These are phyloP conservation scores for Trichosporon coremiiforme DNA, from an alignment of 1,284 basidiomycete genomes.

Conservation along the genomic window DNA sequence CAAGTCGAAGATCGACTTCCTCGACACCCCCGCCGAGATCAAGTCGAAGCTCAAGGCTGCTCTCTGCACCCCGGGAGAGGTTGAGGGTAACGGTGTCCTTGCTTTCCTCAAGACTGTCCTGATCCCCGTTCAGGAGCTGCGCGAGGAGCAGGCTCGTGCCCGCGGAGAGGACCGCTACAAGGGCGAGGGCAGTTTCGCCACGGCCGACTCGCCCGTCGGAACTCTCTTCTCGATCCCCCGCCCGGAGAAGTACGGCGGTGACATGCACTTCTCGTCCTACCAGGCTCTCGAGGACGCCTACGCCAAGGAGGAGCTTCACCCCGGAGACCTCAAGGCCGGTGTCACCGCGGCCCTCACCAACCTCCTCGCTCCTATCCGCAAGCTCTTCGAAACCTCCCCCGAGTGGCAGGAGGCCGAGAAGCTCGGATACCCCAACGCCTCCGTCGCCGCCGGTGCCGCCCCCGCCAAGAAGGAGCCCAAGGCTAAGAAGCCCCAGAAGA, in stretches of 20 bases:
- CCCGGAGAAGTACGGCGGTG: constrained; percentile 79
- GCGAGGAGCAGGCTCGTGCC: constrained; percentile 61
- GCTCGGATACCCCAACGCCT: constrained; percentile 79
- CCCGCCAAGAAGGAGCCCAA: constrained; percentile 37
- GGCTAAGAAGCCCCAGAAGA: constrained; percentile 32
- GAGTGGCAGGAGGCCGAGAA: constrained; percentile 80
- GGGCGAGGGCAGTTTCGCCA: constrained; percentile 63
- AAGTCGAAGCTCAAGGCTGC: constrained; percentile 89
- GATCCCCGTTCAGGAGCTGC: constrained; percentile 80
- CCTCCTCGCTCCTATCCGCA: constrained; percentile 81
- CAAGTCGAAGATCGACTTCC: constrained; percentile 96
- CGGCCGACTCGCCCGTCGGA: constrained; percentile 71
- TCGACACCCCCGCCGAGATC: constrained; percentile 81
- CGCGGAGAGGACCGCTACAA: constrained; percentile 44
- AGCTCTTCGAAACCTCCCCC: constrained; percentile 71
- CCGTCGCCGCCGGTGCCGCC: constrained; percentile 34
- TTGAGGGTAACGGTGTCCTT: constrained; percentile 86
- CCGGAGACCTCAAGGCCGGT: constrained; percentile 82
- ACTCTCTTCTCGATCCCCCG: constrained; percentile 79
- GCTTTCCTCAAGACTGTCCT: constrained; percentile 86
- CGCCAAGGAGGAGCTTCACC: constrained; percentile 75
- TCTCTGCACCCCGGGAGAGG: constrained; percentile 92
- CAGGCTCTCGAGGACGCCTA: constrained; percentile 74
- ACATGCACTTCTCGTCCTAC: constrained; percentile 73
- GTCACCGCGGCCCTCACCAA: constrained; percentile 76